These are phyloP conservation scores for Trypanosoma boissoni DNA, from an alignment of 208 protist genomes.

Conservation along the genomic window DNA sequence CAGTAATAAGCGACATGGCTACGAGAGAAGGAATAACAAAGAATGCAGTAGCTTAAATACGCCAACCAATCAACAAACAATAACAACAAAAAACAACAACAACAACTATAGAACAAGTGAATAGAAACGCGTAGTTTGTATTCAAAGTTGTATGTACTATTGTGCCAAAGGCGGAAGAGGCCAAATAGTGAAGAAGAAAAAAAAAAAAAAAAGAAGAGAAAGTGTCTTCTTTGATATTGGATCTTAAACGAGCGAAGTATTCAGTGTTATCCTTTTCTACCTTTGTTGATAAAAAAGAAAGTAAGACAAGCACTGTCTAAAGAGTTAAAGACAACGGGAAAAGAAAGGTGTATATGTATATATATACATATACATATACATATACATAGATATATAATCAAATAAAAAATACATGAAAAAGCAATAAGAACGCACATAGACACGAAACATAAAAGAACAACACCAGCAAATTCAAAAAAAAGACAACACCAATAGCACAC, in stretches of 20 bases:
- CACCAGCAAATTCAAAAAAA: too few species aligned
- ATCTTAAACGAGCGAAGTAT: not conserved
- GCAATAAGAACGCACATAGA: conserved; percentile 7
- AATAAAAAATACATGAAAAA: conserved; percentile 7
- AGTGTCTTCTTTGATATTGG: not conserved
- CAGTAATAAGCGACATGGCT: conserved; percentile 84
- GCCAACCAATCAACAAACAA: not conserved
- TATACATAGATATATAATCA: conserved; percentile 9
- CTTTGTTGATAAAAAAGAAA: conserved; percentile 2
- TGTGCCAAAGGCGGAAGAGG: not conserved
- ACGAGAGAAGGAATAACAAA: not conserved
- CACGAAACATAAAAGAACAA: conserved; percentile 21
- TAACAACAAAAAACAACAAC: not conserved
- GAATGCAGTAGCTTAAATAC: too few species aligned
- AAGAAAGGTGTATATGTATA: conserved; percentile 5
- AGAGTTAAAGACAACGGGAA: not conserved
- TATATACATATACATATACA: conserved; percentile 13
- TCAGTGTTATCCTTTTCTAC: not conserved
- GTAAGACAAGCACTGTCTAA: not conserved
- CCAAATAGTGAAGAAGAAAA: conserved; percentile 20
- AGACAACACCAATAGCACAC: too few species aligned
- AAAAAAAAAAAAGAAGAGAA: conserved; percentile 12
- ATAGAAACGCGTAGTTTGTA: not conserved
- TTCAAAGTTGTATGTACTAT: not conserved
- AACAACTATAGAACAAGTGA: too few species aligned